Conservation (phyloP, 768 basidiomycete species). For the Suillus clintonianus region DNA sequence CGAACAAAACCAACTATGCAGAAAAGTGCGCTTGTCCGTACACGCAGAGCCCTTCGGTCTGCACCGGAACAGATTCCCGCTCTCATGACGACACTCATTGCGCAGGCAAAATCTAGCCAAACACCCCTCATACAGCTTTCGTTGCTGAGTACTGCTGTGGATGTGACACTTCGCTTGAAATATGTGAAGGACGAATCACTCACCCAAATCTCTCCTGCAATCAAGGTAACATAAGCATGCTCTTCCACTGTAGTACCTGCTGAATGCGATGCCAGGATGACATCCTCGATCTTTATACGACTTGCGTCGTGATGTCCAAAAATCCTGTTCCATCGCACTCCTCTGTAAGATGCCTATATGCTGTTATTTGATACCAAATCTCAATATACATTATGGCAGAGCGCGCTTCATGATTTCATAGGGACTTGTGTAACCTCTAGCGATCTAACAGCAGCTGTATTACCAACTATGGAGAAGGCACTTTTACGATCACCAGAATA, state of each 20-base stretch:
- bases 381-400: constrained; percentile 32
- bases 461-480: constrained; percentile 80
- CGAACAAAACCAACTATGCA: constrained; percentile 60
- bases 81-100: constrained; percentile 57
- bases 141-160: constrained; percentile 68
- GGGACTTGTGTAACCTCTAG: constrained; percentile 47
- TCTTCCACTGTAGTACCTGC: neutral
- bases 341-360: constrained; percentile 42
- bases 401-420: constrained; percentile 65
- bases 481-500: constrained; percentile 81
- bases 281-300: constrained; percentile 61
- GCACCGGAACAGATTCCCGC: constrained; percentile 51
- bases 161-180: constrained; percentile 72
- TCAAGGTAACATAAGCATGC: constrained; percentile 41
- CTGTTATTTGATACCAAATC: constrained; percentile 10
- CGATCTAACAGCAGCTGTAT: constrained; percentile 53
- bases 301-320: constrained; percentile 68
- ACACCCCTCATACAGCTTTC: constrained; percentile 43
- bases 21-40: constrained; percentile 59
- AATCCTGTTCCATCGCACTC: constrained; percentile 57
- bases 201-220: constrained; percentile 44
- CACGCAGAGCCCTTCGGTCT: constrained; percentile 68
- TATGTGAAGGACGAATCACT: constrained; percentile 45
- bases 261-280: constrained; percentile 42
- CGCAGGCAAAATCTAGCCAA: constrained; percentile 49